phyloP scores from a whole-genome alignment of 371 early-diverging fungal genomes.

The Mucor irregularis region DNA sequence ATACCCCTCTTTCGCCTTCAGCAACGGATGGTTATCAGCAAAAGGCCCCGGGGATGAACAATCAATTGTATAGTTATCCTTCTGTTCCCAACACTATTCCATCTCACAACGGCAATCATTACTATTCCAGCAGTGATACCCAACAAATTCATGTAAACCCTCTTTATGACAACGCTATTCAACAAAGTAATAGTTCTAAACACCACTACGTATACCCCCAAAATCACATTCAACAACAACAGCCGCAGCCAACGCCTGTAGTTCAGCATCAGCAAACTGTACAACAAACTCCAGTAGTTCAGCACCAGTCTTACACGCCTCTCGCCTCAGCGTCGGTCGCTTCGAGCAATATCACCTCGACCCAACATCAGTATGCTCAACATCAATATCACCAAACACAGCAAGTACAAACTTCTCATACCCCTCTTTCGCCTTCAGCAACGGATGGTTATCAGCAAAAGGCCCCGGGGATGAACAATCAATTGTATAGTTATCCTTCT shows the following conservation, averaged over 20 bases:
- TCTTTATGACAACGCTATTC: no score
- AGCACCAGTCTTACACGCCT: background rate
- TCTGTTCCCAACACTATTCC: background rate
- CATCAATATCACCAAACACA: conserved; percentile 12
- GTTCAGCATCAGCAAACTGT: conserved; percentile 4
- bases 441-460: background rate
- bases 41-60: background rate
- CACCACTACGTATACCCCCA: background rate
- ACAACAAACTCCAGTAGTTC: conserved; percentile 6
- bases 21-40: background rate
- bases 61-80: background rate
- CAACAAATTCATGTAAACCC: no score
- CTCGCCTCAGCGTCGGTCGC: background rate
- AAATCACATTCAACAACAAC: background rate
- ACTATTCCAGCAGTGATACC: no score
- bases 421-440: conserved; percentile 5
- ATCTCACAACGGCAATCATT: background rate
- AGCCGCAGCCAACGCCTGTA: conserved; percentile 8
- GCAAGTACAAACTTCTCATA: background rate
- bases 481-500: background rate
- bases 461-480: background rate
- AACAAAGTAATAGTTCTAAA: conserved; percentile 1
- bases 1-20: background rate
- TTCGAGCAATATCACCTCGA: no score
- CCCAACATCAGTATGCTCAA: conserved; percentile 1